Conservation (phyloP, 805 yeast species). For the Starmerella bombicola region DNA sequence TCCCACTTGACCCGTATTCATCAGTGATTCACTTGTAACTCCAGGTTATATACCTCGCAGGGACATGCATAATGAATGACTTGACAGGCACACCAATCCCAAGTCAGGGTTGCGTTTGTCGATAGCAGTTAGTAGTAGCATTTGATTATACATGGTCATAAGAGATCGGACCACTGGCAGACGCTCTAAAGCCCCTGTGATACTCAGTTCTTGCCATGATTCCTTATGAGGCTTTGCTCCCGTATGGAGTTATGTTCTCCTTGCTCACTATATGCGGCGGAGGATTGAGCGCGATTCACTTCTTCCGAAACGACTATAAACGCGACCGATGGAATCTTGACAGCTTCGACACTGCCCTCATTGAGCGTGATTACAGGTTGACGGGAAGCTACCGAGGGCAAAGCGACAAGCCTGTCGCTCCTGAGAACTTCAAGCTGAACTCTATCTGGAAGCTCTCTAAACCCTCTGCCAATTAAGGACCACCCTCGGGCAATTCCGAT, state of each 20-base stretch:
- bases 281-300: conserved; percentile 34
- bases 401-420: conserved; percentile 52
- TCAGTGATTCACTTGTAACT: too few species aligned
- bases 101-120: too few species aligned
- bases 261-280: conserved; percentile 45
- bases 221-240: conserved; percentile 58
- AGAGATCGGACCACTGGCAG: too few species aligned
- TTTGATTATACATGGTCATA: too few species aligned
- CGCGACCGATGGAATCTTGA: conserved; percentile 44
- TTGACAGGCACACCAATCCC: too few species aligned
- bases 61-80: too few species aligned
- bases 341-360: conserved; percentile 40
- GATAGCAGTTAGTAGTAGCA: neutral
- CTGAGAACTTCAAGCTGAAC: conserved; percentile 65
- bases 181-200: neutral
- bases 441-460: conserved; percentile 33
- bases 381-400: conserved; percentile 69
- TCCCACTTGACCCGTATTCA: too few species aligned
- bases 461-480: conserved; percentile 16
- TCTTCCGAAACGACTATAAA: conserved; percentile 38
- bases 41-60: too few species aligned
- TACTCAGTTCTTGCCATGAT: conserved; percentile 32
- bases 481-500: too few species aligned
- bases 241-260: conserved; percentile 45
- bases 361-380: conserved; percentile 63